These are phyloP conservation scores for Pouteria glomerata DNA, from an alignment of 148 eudicot genomes.

Conservation along the genomic window DNA sequence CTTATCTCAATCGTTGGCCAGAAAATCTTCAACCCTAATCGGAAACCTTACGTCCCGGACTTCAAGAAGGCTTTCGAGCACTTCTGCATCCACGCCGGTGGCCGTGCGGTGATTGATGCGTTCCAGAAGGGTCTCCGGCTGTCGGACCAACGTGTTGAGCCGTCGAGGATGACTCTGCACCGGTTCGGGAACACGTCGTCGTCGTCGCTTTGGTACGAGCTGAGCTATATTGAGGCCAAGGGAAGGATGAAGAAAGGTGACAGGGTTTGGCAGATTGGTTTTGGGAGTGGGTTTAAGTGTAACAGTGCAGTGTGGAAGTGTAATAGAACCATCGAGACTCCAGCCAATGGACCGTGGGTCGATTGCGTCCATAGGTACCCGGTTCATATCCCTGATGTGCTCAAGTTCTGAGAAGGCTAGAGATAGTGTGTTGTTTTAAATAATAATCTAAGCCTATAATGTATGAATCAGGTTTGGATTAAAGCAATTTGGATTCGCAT, in stretches of 20 bases:
- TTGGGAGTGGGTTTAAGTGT: conserved; percentile 1
- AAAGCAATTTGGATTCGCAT: no score
- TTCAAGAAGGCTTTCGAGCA: not conserved
- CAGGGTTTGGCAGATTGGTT: not conserved
- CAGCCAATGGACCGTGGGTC: not conserved
- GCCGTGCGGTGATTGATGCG: not conserved
- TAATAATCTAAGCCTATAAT: no score
- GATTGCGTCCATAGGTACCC: not conserved
- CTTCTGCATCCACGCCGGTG: not conserved
- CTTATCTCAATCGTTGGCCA: not conserved
- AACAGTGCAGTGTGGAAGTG: conserved; percentile 2
- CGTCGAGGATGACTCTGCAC: not conserved
- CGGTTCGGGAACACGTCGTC: not conserved
- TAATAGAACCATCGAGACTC: not conserved
- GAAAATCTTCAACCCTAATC: not conserved
- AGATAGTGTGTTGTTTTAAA: no score
- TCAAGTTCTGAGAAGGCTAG: not conserved
- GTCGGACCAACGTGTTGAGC: not conserved
- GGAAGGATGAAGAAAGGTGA: not conserved
- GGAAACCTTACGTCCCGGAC: not conserved
- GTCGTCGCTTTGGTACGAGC: not conserved
- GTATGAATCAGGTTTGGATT: no score
- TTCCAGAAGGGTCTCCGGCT: not conserved
- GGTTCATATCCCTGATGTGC: not conserved
- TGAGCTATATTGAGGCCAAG: not conserved